phyloP scores from a whole-genome alignment of 208 protist species.

The Trypanosomatidae sp. region DNA sequence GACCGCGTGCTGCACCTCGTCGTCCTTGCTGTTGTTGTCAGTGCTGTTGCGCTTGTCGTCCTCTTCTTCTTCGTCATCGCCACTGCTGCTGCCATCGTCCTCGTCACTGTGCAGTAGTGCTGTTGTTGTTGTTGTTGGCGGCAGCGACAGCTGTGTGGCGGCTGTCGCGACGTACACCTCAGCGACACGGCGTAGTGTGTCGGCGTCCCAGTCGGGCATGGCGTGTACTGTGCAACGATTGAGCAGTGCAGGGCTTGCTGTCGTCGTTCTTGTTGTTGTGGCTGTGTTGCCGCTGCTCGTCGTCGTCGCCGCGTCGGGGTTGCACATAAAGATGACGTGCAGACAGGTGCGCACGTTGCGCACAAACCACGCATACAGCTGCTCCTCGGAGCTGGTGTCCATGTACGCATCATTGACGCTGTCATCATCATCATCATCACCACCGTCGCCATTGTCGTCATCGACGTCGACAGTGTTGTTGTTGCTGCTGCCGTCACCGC shows the following conservation, averaged over 20 bases:
- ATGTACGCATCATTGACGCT: conserved; percentile 25
- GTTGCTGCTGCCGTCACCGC: not conserved
- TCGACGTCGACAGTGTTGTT: not conserved
- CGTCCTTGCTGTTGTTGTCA: too few species aligned
- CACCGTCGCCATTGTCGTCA: not conserved
- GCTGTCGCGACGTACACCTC: conserved; percentile 70
- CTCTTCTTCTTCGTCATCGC: conserved; percentile 32
- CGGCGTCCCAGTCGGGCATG: conserved; percentile 97
- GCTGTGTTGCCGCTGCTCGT: conserved; percentile 80
- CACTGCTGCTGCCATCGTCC: not conserved
- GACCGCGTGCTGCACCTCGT: too few species aligned
- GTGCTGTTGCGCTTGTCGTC: too few species aligned
- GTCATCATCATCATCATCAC: not conserved
- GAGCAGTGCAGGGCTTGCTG: conserved; percentile 98
- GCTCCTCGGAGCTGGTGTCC: conserved; percentile 79
- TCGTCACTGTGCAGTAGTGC: not conserved
- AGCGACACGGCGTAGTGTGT: conserved; percentile 91
- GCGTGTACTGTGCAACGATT: conserved; percentile 99
- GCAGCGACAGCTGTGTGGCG: not conserved
- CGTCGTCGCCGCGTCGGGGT: conserved; percentile 96
- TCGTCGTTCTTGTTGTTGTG: conserved; percentile 91
- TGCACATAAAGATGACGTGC: conserved; percentile 99
- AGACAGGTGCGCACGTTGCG: conserved; percentile 94
- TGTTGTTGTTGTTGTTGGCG: too few species aligned
- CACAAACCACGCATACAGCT: conserved; percentile 96